Evolutionary conservation across 257 asterid genomes (phyloP).

Genomic region (Nicotiana benthamiana): DNA sequence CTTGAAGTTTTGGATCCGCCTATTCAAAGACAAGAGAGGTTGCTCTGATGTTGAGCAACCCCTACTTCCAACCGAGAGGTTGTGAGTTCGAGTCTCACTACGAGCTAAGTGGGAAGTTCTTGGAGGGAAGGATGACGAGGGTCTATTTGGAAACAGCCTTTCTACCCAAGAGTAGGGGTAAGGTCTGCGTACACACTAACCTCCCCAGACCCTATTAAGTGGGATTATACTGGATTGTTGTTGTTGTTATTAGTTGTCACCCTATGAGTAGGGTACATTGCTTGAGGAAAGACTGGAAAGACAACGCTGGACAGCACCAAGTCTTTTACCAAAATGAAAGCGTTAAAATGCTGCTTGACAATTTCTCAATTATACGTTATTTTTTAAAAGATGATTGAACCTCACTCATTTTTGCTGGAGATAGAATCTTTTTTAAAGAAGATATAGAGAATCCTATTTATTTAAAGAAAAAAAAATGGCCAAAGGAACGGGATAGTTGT

Average conservation of each 20-base stretch:
- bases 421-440: constrained; percentile 13
- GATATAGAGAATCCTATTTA: constrained; percentile 10
- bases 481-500: constrained; percentile 1
- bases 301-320: constrained; percentile 18
- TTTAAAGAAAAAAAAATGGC: background rate
- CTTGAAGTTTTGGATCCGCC: too few relatives aligned
- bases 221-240: too few relatives aligned
- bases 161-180: too few relatives aligned
- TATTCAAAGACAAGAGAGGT: background rate
- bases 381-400: constrained; percentile 20
- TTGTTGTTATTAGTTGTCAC: background rate
- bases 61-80: too few relatives aligned
- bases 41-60: too few relatives aligned
- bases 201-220: too few relatives aligned
- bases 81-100: too few relatives aligned
- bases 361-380: constrained; percentile 1
- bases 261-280: background rate
- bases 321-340: background rate
- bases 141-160: too few relatives aligned
- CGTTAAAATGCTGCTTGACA: background rate
- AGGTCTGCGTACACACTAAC: too few relatives aligned
- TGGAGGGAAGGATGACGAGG: too few relatives aligned
- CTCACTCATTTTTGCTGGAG: constrained; percentile 12
- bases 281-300: background rate
- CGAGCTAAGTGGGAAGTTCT: too few relatives aligned